Conservation (phyloP, 2,329 filamentous ascomycete species). For the Xylaria sp. region DNA sequence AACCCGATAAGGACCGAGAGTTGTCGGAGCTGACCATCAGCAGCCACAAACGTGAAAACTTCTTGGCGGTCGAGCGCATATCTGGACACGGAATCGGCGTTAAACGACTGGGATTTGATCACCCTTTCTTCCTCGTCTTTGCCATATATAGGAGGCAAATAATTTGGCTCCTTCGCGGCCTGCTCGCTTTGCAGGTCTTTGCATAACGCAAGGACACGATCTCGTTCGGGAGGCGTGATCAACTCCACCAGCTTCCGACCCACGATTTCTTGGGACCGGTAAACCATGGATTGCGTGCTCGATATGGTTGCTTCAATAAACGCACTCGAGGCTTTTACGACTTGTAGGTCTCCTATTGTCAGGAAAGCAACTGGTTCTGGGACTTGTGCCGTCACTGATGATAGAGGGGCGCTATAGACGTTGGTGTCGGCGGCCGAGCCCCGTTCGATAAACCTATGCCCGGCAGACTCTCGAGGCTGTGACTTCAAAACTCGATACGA, state of each 20-base stretch:
- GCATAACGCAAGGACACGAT: slow-evolving; percentile 47
- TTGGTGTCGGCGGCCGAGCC: slow-evolving; percentile 45
- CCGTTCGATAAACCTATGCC: slow-evolving; percentile 48
- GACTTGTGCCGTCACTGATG: slow-evolving; percentile 35
- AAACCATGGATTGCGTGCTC: slow-evolving; percentile 17
- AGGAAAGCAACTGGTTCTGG: slow-evolving; percentile 54
- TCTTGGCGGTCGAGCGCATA: slow-evolving; percentile 51
- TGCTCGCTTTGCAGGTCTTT: slow-evolving; percentile 54
- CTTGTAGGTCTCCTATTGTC: slow-evolving; percentile 49
- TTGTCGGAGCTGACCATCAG: slow-evolving; percentile 47
- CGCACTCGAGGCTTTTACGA: slow-evolving; percentile 50
- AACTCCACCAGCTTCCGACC: slow-evolving; percentile 51
- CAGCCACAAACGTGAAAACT: slow-evolving; percentile 48
- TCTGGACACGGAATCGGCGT: slow-evolving; percentile 46
- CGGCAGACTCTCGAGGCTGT: slow-evolving; percentile 44
- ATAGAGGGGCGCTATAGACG: slow-evolving; percentile 42
- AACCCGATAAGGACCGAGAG: slow-evolving; percentile 51
- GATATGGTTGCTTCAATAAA: slow-evolving; percentile 48
- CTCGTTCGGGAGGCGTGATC: slow-evolving; percentile 47
- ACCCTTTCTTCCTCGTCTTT: slow-evolving; percentile 50
- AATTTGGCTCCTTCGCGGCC: slow-evolving; percentile 53
- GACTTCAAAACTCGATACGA: slow-evolving; percentile 52
- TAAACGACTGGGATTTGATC: slow-evolving; percentile 51
- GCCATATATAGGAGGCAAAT: slow-evolving; percentile 58
- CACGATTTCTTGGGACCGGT: slow-evolving; percentile 41